Conservation (phyloP, 1,284 basidiomycete species). For the Veloboletus limbatus region DNA sequence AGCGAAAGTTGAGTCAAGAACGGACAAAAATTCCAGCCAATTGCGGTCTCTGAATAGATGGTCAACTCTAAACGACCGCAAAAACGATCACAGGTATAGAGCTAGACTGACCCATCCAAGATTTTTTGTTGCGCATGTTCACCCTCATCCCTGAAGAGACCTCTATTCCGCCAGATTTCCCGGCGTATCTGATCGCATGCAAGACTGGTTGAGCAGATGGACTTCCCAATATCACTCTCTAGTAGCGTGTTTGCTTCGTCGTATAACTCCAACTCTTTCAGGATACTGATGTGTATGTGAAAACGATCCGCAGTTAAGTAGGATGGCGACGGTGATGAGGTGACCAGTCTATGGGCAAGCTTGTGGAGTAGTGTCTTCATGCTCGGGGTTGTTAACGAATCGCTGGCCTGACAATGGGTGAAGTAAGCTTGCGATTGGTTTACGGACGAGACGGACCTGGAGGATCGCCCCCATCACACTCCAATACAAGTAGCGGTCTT, state of each 20-base stretch:
- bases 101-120: constrained; percentile 47
- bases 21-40: constrained; percentile 78
- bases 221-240: constrained; percentile 61
- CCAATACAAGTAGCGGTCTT: constrained; percentile 83
- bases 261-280: constrained; percentile 63
- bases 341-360: constrained; percentile 66
- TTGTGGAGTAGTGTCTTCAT: constrained; percentile 69
- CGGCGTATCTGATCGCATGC: constrained; percentile 71
- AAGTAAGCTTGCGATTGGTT: constrained; percentile 14
- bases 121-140: constrained; percentile 55
- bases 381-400: constrained; percentile 52
- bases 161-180: constrained; percentile 60
- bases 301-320: constrained; percentile 71
- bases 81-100: background rate
- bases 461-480: constrained; percentile 75
- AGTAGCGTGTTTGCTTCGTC: constrained; percentile 73
- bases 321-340: constrained; percentile 57
- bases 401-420: constrained; percentile 50
- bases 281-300: constrained; percentile 67
- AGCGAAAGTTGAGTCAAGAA: constrained; percentile 65
- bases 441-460: constrained; percentile 47
- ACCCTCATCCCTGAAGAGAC: constrained; percentile 58
- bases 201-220: constrained; percentile 68
- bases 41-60: constrained; percentile 63
- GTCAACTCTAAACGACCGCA: constrained; percentile 11